These are phyloP conservation scores for Cryptosporidium xiaoi DNA, from an alignment of 169 alveolate species.

Conservation along the genomic window DNA sequence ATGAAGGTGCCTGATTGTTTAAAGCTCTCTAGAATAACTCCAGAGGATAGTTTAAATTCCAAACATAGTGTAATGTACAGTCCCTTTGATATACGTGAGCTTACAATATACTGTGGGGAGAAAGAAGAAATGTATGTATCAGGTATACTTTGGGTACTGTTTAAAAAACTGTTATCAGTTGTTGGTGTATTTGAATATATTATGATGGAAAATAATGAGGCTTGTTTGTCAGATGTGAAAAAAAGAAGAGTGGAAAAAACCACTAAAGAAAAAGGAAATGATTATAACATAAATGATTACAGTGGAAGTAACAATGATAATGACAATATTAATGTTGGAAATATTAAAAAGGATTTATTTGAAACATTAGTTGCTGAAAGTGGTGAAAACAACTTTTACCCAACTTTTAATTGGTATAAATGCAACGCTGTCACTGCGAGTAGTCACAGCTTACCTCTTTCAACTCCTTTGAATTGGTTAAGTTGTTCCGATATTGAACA, in stretches of 20 bases:
- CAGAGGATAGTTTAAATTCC: constrained; percentile 5
- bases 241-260: neutral
- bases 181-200: constrained; percentile 13
- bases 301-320: no score
- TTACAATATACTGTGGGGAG: constrained; percentile 38
- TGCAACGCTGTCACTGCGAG: constrained; percentile 53
- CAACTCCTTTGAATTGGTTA: constrained; percentile 65
- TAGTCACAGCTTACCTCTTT: constrained; percentile 63
- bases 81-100: constrained; percentile 57
- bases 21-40: constrained; percentile 29
- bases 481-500: constrained; percentile 69
- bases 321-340: neutral
- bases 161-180: constrained; percentile 27
- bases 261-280: no score
- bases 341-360: neutral
- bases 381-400: neutral
- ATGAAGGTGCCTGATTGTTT: constrained; percentile 42
- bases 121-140: constrained; percentile 16
- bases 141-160: constrained; percentile 3
- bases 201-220: neutral
- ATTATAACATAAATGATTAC: no score
- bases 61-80: constrained; percentile 68
- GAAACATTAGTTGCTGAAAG: neutral
- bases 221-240: neutral
- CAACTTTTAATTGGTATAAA: constrained; percentile 3